Percentiles rank a stretch among this genome's conserved stretches.
Evolutionary conservation across 768 basidiomycete genomes (phyloP).

Genomic region (Boletus rubropictus): DNA sequence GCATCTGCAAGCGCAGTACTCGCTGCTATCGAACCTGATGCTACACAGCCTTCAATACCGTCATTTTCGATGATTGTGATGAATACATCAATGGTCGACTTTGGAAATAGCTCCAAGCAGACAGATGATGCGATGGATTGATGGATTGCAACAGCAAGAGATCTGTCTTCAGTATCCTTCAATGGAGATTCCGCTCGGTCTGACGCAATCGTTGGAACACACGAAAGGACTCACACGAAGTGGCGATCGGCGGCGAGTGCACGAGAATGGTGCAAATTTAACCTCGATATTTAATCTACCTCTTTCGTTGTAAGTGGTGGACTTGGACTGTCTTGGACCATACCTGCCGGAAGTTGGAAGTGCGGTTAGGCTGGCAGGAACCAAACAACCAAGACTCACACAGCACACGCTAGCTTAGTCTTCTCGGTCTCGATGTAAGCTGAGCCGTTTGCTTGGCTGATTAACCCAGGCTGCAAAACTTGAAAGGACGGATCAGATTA

Average conservation of each 20-base stretch:
- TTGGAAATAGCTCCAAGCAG: slow-evolving; percentile 86
- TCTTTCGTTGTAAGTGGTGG: slow-evolving; percentile 73
- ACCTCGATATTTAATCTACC: slow-evolving; percentile 92
- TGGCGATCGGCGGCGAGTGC: slow-evolving; percentile 68
- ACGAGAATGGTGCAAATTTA: slow-evolving; percentile 94
- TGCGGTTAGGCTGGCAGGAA: neutral
- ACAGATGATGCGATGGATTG: slow-evolving; percentile 83
- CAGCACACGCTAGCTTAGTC: slow-evolving; percentile 93
- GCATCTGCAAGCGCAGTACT: slow-evolving; percentile 90
- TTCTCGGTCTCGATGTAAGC: slow-evolving; percentile 92
- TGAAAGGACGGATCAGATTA: slow-evolving; percentile 8
- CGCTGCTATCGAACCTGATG: slow-evolving; percentile 80
- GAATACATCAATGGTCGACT: slow-evolving; percentile 89
- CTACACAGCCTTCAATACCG: slow-evolving; percentile 82
- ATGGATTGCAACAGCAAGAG: slow-evolving; percentile 75
- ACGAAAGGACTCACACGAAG: slow-evolving; percentile 59
- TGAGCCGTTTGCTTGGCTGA: slow-evolving; percentile 91
- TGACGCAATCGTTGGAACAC: neutral
- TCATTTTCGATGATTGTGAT: slow-evolving; percentile 89
- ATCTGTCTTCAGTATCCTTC: slow-evolving; percentile 92
- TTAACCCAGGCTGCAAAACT: slow-evolving; percentile 89
- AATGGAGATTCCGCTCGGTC: slow-evolving; percentile 5
- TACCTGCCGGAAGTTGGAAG: slow-evolving; percentile 44
- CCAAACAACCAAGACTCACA: slow-evolving; percentile 49
- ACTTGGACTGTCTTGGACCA: slow-evolving; percentile 82